phyloP scores from a whole-genome alignment of 495 filamentous ascomycete genomes.

The Daldinia grandis region DNA sequence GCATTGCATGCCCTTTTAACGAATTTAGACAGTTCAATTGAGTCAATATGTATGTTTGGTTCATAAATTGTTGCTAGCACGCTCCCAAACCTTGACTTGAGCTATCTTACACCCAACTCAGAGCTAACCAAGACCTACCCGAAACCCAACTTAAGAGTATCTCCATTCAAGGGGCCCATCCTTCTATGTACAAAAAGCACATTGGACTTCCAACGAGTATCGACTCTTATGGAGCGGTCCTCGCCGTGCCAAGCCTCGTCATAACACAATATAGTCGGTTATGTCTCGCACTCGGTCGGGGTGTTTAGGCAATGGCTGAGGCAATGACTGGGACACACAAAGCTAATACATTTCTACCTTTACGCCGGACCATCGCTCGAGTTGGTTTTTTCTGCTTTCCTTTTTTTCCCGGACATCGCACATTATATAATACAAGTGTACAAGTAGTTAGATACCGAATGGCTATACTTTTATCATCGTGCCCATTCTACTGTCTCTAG shows the following conservation, averaged over 20 bases:
- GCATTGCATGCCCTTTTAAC: neutral
- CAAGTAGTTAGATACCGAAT: neutral
- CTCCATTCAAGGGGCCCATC: neutral
- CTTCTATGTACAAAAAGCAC: conserved; percentile 9
- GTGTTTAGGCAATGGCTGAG: neutral
- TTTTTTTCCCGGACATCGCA: conserved; percentile 24
- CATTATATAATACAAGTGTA: conserved; percentile 33
- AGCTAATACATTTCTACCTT: neutral
- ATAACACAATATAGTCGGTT: neutral
- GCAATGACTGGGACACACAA: neutral
- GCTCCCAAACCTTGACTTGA: neutral
- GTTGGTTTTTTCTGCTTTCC: conserved; percentile 1
- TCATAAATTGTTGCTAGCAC: neutral
- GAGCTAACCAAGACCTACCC: neutral
- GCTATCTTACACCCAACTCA: neutral
- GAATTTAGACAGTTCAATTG: neutral
- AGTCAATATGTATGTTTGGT: neutral
- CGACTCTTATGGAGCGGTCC: neutral
- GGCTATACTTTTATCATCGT: conserved; percentile 1
- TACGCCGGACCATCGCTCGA: neutral
- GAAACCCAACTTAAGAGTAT: neutral
- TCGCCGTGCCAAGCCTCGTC: neutral
- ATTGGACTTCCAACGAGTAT: neutral
- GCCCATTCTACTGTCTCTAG: conserved; percentile 96
- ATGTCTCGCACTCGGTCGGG: neutral